Conservation (phyloP, 2,329 filamentous ascomycete genomes). For the Aspergillus transmontanensis region DNA sequence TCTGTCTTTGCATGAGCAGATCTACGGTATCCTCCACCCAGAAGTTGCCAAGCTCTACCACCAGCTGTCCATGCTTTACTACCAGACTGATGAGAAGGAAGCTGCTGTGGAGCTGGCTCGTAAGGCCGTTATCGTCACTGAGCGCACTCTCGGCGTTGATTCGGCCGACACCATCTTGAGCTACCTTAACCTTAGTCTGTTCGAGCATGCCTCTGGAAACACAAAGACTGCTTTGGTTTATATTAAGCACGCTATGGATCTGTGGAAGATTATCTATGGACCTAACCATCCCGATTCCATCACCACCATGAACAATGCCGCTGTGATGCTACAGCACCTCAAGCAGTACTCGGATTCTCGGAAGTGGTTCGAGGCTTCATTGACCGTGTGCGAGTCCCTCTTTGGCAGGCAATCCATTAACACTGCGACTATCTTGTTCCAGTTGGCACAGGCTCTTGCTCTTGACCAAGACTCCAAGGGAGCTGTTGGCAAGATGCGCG, state of each 20-base stretch:
- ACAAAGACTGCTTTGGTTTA: conserved; percentile 85
- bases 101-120: conserved; percentile 92
- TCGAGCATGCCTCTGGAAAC: conserved; percentile 89
- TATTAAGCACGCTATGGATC: conserved; percentile 85
- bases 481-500: conserved; percentile 90
- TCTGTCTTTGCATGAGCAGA: conserved; percentile 93
- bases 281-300: conserved; percentile 93
- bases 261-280: conserved; percentile 98
- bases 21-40: conserved; percentile 95
- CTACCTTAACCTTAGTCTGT: conserved; percentile 93
- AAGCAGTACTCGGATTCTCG: conserved; percentile 95
- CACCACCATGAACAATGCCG: conserved; percentile 97
- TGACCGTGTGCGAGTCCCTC: conserved; percentile 83
- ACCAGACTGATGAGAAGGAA: conserved; percentile 96
- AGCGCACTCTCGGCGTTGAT: conserved; percentile 91
- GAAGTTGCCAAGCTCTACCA: conserved; percentile 96
- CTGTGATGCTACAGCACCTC: conserved; percentile 95
- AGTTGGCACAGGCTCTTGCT: conserved; percentile 91
- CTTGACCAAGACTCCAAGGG: conserved; percentile 94
- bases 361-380: conserved; percentile 93
- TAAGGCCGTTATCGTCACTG: conserved; percentile 94
- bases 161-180: conserved; percentile 90
- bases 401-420: conserved; percentile 90
- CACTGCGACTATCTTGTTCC: conserved; percentile 92
- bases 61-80: conserved; percentile 92